Conservation (phyloP, 305 asterid species). For the Fraxinus dipetala region DNA sequence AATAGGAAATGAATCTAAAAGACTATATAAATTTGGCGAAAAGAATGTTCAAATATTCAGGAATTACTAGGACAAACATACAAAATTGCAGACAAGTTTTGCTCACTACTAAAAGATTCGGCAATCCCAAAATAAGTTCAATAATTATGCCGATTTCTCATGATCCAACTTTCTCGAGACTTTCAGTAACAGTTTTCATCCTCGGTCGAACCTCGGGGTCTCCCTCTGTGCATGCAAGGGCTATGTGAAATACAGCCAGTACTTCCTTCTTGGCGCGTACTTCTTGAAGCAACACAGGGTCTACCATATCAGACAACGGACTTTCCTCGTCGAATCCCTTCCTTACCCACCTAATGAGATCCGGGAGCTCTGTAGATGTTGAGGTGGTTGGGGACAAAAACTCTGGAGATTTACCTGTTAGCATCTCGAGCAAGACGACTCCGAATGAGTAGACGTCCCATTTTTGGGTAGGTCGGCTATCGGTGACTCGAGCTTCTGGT, state of each 20-base stretch:
- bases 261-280: slow-evolving; percentile 87
- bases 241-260: slow-evolving; percentile 66
- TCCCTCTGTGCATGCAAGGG: slow-evolving; percentile 78
- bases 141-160: slow-evolving; percentile 19
- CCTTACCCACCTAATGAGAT: slow-evolving; percentile 88
- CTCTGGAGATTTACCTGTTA: slow-evolving; percentile 88
- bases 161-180: slow-evolving; percentile 69
- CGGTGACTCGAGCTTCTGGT: slow-evolving; percentile 70
- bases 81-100: slow-evolving; percentile 4
- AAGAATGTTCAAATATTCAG: slow-evolving; percentile 3
- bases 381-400: slow-evolving; percentile 65
- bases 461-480: slow-evolving; percentile 73
- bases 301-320: slow-evolving; percentile 80
- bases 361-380: slow-evolving; percentile 57
- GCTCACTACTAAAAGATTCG: not conserved
- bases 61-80: not conserved
- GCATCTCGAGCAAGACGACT: slow-evolving; percentile 71
- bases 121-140: not conserved
- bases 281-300: slow-evolving; percentile 72
- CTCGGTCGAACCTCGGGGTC: slow-evolving; percentile 86
- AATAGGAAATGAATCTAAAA: not conserved
- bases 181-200: slow-evolving; percentile 78
- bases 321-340: slow-evolving; percentile 79
- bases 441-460: slow-evolving; percentile 97
- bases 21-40: not conserved